Evolutionary conservation across 345 rosid species (phyloP).

Genomic region (Sonneratia caseolaris): DNA sequence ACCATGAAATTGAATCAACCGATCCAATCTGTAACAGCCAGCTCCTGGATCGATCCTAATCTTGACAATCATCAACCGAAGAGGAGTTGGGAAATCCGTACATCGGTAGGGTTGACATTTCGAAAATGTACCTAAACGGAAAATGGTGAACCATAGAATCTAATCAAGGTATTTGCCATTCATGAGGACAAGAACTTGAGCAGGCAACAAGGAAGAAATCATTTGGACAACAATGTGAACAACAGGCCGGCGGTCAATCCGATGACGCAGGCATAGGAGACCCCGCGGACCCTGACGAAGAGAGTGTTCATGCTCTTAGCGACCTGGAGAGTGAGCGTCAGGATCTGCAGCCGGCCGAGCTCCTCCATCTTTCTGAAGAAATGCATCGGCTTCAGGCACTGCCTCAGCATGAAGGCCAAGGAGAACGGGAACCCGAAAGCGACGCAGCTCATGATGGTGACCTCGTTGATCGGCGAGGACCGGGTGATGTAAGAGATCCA

Average conservation of each 20-base stretch:
- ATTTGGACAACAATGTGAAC: slow-evolving; percentile 32
- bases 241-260: slow-evolving; percentile 40
- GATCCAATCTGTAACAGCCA: too few relatives aligned
- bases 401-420: slow-evolving; percentile 68
- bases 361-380: slow-evolving; percentile 93
- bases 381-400: slow-evolving; percentile 68
- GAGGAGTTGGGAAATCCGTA: too few relatives aligned
- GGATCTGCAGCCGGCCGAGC: slow-evolving; percentile 74
- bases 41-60: too few relatives aligned
- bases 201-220: not conserved
- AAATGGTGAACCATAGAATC: too few relatives aligned
- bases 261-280: slow-evolving; percentile 39
- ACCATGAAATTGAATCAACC: too few relatives aligned
- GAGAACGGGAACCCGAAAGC: slow-evolving; percentile 82
- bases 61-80: too few relatives aligned
- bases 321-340: slow-evolving; percentile 65
- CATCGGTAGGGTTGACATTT: too few relatives aligned
- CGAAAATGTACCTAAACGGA: not conserved
- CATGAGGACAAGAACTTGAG: not conserved
- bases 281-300: slow-evolving; percentile 50
- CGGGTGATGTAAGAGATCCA: slow-evolving; percentile 45
- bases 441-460: slow-evolving; percentile 50
- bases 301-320: slow-evolving; percentile 60
- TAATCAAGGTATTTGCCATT: too few relatives aligned
- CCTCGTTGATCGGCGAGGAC: slow-evolving; percentile 36